phyloP scores from a whole-genome alignment of 148 eudicot species.

The Pharnaceum exiguum region DNA sequence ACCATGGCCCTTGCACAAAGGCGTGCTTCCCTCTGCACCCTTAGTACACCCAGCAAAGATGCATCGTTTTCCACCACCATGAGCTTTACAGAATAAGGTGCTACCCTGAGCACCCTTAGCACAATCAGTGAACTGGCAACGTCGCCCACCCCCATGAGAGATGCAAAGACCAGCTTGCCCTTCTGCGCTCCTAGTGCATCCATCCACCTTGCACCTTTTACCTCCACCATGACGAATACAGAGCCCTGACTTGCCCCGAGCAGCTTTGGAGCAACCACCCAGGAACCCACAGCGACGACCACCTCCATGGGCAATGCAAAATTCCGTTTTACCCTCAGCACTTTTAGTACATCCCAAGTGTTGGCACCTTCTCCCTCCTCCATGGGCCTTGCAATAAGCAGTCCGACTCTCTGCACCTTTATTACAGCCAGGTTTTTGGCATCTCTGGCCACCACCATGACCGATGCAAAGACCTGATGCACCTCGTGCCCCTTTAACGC shows the following conservation, averaged over 20 bases:
- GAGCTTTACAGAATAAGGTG: slow-evolving; percentile 82
- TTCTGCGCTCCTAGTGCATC: slow-evolving; percentile 82
- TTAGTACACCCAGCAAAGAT: slow-evolving; percentile 78
- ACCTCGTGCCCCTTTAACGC: slow-evolving; percentile 90
- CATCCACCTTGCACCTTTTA: slow-evolving; percentile 76
- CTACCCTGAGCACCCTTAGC: slow-evolving; percentile 91
- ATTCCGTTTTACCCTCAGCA: slow-evolving; percentile 87
- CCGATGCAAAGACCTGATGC: slow-evolving; percentile 86
- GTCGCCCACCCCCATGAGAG: slow-evolving; percentile 93
- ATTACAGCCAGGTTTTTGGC: slow-evolving; percentile 84
- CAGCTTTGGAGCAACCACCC: slow-evolving; percentile 80
- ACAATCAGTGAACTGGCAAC: slow-evolving; percentile 62
- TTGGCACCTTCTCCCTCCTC: slow-evolving; percentile 90
- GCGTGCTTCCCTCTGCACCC: slow-evolving; percentile 98
- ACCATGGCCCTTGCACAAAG: slow-evolving; percentile 92
- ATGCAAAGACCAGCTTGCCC: slow-evolving; percentile 91
- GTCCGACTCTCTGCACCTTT: slow-evolving; percentile 93
- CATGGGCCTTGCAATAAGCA: slow-evolving; percentile 90
- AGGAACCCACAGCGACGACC: slow-evolving; percentile 67
- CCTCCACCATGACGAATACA: slow-evolving; percentile 96
- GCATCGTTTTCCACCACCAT: slow-evolving; percentile 95
- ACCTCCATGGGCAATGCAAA: slow-evolving; percentile 94
- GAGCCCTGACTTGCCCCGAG: slow-evolving; percentile 90
- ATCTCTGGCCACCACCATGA: slow-evolving; percentile 92
- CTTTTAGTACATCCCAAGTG: slow-evolving; percentile 88